Evolutionary conservation across 2,329 filamentous ascomycete genomes (phyloP).

Genomic region (Aspergillus intermedius): DNA sequence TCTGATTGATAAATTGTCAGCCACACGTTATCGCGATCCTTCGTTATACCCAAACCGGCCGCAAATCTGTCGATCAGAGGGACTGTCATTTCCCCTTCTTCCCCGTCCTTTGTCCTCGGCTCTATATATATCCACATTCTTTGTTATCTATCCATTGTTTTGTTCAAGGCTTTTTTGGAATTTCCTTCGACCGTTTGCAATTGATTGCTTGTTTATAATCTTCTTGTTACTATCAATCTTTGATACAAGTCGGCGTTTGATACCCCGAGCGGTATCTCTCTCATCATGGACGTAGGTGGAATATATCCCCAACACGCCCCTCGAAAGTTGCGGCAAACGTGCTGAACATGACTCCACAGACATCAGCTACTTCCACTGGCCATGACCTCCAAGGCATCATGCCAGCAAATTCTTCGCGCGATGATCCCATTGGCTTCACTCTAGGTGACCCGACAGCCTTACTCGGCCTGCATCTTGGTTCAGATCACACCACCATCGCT

Average conservation of each 20-base stretch:
- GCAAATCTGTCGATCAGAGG: not conserved
- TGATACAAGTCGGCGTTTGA: too few relatives aligned
- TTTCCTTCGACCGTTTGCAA: not conserved
- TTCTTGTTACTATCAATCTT: not conserved
- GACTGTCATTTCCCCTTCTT: too few relatives aligned
- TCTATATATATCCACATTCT: too few relatives aligned
- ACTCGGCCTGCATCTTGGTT: slow-evolving; percentile 20
- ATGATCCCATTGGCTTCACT: slow-evolving; percentile 7
- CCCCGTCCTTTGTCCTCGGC: too few relatives aligned
- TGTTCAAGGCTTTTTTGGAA: not conserved
- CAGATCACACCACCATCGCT: slow-evolving; percentile 15
- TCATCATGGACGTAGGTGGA: not conserved
- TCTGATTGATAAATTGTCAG: too few relatives aligned
- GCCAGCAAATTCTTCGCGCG: slow-evolving; percentile 10
- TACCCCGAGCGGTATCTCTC: not conserved
- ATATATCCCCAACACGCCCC: not conserved
- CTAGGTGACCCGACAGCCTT: slow-evolving; percentile 19
- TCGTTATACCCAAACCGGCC: not conserved
- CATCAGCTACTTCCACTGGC: not conserved
- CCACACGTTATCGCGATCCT: not conserved
- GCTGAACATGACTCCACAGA: not conserved
- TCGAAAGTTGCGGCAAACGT: not conserved
- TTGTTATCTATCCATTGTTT: not conserved
- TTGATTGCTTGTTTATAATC: not conserved
- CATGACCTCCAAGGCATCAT: slow-evolving; percentile 31